These are phyloP conservation scores for Bipolaris victoriae DNA, from an alignment of 2,329 filamentous ascomycete genomes.

Conservation along the genomic window DNA sequence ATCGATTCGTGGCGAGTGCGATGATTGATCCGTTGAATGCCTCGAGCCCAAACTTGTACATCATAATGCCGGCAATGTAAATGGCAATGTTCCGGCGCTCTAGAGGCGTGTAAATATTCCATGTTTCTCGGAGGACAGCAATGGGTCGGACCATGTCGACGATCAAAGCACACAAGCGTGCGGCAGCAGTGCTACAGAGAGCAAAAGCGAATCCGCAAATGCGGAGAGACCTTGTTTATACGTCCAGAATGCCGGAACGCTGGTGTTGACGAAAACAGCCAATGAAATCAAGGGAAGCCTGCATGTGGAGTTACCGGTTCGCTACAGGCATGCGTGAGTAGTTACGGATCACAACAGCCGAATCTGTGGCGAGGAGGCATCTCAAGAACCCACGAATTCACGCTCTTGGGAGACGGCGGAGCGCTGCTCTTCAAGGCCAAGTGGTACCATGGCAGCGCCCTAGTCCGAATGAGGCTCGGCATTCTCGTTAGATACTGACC, in stretches of 20 bases:
- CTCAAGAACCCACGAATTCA: conserved; percentile 23
- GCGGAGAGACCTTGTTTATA: conserved; percentile 34
- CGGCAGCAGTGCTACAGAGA: conserved; percentile 24
- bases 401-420: conserved; percentile 24
- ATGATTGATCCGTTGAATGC: conserved; percentile 60
- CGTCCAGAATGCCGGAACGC: conserved; percentile 20
- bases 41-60: conserved; percentile 61
- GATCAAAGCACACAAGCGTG: conserved; percentile 17
- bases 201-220: conserved; percentile 23
- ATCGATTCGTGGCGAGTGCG: conserved; percentile 58
- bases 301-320: conserved; percentile 29
- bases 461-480: conserved; percentile 27
- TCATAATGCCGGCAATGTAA: conserved; percentile 59
- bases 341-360: conserved; percentile 26
- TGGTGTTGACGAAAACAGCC: conserved; percentile 20
- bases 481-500: conserved; percentile 21
- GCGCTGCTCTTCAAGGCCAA: conserved; percentile 27
- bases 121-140: conserved; percentile 37
- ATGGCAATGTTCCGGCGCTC: conserved; percentile 51
- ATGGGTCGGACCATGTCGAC: conserved; percentile 29
- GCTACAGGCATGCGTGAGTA: conserved; percentile 23
- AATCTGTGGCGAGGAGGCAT: conserved; percentile 33
- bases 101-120: conserved; percentile 43
- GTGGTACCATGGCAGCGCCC: conserved; percentile 26
- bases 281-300: conserved; percentile 23